Evolutionary conservation across 164 flowering plant species (phyloP).

Genomic region (Sextonia rubra): DNA sequence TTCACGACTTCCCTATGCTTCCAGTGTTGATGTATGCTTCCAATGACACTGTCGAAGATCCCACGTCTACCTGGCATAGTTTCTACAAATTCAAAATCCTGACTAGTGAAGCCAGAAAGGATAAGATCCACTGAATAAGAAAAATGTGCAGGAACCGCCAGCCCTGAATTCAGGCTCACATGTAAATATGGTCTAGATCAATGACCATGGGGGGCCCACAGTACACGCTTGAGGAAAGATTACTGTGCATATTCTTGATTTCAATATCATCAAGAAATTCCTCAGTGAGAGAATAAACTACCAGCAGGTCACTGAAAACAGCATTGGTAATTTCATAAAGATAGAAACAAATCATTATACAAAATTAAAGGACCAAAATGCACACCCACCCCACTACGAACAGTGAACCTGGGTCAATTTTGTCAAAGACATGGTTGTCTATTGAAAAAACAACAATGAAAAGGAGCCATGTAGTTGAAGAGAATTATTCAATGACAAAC

Average conservation of each 20-base stretch:
- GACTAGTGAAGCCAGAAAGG: neutral
- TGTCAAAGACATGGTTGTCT: too few species aligned
- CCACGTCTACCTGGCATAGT: conserved; percentile 76
- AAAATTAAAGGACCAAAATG: too few species aligned
- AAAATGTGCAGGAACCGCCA: neutral
- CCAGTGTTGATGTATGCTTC: conserved; percentile 91
- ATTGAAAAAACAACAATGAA: neutral
- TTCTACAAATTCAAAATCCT: neutral
- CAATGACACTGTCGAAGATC: conserved; percentile 84
- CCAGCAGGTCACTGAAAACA: neutral
- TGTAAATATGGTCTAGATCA: neutral
- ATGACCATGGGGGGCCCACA: neutral
- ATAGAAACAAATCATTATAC: neutral
- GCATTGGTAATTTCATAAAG: neutral
- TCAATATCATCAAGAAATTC: neutral
- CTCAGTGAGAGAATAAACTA: neutral
- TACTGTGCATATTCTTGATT: neutral
- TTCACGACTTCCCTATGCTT: conserved; percentile 87
- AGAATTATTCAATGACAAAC: neutral
- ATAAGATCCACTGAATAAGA: neutral
- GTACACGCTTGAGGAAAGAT: neutral
- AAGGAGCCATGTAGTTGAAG: neutral
- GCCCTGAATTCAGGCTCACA: neutral
- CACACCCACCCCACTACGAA: too few species aligned
- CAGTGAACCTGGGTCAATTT: too few species aligned